These are phyloP conservation scores for Fusarium brevicatenulatum DNA, from an alignment of 2,329 filamentous ascomycete species.

Conservation along the genomic window DNA sequence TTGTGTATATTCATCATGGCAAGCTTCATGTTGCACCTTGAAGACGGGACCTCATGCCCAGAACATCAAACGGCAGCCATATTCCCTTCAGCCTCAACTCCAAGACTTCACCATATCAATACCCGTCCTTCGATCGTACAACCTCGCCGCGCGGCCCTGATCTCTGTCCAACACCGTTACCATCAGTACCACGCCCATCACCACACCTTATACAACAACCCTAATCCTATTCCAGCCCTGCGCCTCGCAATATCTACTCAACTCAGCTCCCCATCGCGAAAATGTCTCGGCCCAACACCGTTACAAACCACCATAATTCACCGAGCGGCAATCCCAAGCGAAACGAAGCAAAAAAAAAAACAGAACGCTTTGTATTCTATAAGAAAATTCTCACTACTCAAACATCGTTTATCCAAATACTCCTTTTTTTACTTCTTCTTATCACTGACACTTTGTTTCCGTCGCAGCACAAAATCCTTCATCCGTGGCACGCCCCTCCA, in stretches of 20 bases:
- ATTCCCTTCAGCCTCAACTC: neutral
- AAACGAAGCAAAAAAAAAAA: neutral
- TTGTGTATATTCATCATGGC: rapidly evolving
- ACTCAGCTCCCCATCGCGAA: slow-evolving; percentile 13
- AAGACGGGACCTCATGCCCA: rapidly evolving
- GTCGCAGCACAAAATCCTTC: slow-evolving; percentile 16
- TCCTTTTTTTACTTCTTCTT: slow-evolving; percentile 29
- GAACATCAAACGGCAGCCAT: neutral
- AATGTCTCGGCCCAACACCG: slow-evolving; percentile 22
- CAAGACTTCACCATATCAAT: neutral
- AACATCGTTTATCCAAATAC: slow-evolving; percentile 28
- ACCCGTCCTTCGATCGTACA: neutral
- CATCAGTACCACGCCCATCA: neutral
- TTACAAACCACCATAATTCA: slow-evolving; percentile 9
- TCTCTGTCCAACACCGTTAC: slow-evolving; percentile 10
- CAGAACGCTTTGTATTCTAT: slow-evolving; percentile 34
- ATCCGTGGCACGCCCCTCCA: slow-evolving; percentile 29
- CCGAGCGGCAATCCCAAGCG: slow-evolving; percentile 9
- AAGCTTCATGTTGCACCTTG: rapidly evolving
- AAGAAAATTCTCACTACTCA: slow-evolving; percentile 18
- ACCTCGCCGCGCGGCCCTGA: slow-evolving; percentile 26
- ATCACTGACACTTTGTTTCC: slow-evolving; percentile 30
- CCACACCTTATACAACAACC: neutral
- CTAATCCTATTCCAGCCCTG: neutral
- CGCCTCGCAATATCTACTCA: neutral